Percentiles rank a stretch among this genome's conserved stretches.
Evolutionary conservation across 257 asterid species (phyloP).

Genomic region (Sherardia arvensis): DNA sequence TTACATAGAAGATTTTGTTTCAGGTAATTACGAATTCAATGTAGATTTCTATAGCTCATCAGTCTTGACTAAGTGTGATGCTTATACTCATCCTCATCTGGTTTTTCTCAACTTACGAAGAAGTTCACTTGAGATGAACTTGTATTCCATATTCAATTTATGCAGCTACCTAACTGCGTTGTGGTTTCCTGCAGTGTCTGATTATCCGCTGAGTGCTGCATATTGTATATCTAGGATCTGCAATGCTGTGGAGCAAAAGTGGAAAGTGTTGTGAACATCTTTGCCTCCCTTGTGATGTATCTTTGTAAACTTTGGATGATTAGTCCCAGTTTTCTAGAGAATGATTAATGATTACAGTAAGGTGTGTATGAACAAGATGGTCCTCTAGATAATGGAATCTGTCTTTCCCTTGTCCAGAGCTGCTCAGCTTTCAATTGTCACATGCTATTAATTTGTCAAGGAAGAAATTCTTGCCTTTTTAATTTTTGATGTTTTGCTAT

Average conservation of each 20-base stretch:
- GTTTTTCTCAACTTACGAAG: background rate
- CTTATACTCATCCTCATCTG: background rate
- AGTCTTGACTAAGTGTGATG: background rate
- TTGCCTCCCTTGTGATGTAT: background rate
- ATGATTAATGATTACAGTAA: background rate
- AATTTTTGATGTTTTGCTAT: background rate
- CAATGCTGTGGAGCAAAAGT: constrained; percentile 57
- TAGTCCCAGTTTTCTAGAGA: background rate
- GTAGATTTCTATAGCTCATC: background rate
- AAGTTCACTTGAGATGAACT: background rate
- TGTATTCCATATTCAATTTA: background rate
- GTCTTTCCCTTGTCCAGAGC: no score
- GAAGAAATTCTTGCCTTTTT: background rate
- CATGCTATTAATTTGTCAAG: background rate
- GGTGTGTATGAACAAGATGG: background rate
- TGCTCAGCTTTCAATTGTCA: no score
- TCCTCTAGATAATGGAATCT: no score
- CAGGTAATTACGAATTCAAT: constrained; percentile 30
- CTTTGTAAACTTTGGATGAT: background rate
- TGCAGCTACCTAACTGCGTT: constrained; percentile 7
- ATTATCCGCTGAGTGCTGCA: constrained; percentile 82
- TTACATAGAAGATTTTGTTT: constrained; percentile 65
- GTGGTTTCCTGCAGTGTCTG: constrained; percentile 59
- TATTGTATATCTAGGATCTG: constrained; percentile 71
- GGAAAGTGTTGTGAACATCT: constrained; percentile 51